These are phyloP conservation scores for Rhynchospora pubera DNA, from an alignment of 176 grass and related monocot genomes.

Conservation along the genomic window DNA sequence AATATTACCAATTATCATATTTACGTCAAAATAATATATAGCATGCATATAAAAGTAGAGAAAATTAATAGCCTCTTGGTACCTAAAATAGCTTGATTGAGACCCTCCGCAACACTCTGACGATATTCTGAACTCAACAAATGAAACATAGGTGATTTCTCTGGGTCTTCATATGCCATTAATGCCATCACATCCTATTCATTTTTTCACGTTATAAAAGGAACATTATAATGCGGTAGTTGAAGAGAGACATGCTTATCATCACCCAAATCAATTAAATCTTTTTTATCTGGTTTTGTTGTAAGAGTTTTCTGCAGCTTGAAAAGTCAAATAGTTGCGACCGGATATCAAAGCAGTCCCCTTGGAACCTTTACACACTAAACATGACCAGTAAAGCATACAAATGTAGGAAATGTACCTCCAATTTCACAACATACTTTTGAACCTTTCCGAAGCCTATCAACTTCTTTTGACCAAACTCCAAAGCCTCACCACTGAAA, in stretches of 20 bases:
- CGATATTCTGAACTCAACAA: constrained; percentile 83
- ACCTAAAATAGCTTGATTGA: constrained; percentile 95
- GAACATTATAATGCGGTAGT: not conserved
- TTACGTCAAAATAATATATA: not conserved
- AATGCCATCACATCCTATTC: constrained; percentile 79
- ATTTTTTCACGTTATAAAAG: not conserved
- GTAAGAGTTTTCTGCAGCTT: not conserved
- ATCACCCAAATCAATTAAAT: not conserved
- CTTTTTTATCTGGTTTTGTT: not conserved
- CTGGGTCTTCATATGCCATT: constrained; percentile 84
- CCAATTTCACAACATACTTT: constrained; percentile 85
- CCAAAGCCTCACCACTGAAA: constrained; percentile 82
- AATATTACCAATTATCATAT: not conserved
- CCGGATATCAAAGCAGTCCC: not conserved
- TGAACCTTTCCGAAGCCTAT: constrained; percentile 56
- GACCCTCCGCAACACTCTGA: constrained; percentile 67
- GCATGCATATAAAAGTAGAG: not conserved
- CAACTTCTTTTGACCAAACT: constrained; percentile 85
- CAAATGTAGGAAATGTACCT: constrained; percentile 41
- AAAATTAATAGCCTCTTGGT: constrained; percentile 3
- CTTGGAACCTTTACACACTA: not conserved
- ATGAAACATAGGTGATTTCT: constrained; percentile 98
- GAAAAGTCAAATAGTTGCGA: not conserved
- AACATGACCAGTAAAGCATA: not conserved
- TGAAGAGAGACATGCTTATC: not conserved